Conservation (phyloP, 768 basidiomycete species). For the Lactarius akahatsu region DNA sequence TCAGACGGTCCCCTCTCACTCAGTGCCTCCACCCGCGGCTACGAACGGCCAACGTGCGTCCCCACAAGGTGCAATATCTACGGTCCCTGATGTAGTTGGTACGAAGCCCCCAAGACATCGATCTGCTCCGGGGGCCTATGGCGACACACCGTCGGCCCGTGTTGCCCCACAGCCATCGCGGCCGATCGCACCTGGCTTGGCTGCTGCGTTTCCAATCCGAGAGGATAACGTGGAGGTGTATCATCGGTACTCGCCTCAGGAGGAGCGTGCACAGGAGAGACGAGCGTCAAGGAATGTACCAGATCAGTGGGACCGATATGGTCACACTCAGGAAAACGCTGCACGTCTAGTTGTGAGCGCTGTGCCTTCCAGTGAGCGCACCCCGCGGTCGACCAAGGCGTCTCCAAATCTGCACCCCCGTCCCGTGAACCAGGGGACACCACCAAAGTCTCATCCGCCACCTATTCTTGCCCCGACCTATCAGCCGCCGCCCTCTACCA, state of each 20-base stretch:
- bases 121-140: constrained; percentile 7
- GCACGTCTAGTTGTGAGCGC: constrained; percentile 13
- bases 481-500: constrained; percentile 6
- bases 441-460: constrained; percentile 19
- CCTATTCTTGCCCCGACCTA: constrained; percentile 3
- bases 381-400: constrained; percentile 26
- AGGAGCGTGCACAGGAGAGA: constrained; percentile 14
- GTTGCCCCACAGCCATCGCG: constrained; percentile 16
- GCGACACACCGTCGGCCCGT: constrained; percentile 6
- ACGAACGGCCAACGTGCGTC: constrained; percentile 14
- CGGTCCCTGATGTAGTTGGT: constrained; percentile 9
- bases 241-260: constrained; percentile 12
- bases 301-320: constrained; percentile 22
- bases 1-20: constrained; percentile 11
- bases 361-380: constrained; percentile 25
- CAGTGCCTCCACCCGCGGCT: constrained; percentile 7
- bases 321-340: constrained; percentile 14
- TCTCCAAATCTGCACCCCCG: constrained; percentile 27
- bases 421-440: constrained; percentile 27
- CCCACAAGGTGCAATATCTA: constrained; percentile 5
- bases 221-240: constrained; percentile 22
- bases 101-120: constrained; percentile 16
- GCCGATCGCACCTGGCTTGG: constrained; percentile 21
- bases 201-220: constrained; percentile 27
- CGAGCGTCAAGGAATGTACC: constrained; percentile 6